phyloP scores from a whole-genome alignment of 208 protist species.

The Leishmania aethiopica region DNA sequence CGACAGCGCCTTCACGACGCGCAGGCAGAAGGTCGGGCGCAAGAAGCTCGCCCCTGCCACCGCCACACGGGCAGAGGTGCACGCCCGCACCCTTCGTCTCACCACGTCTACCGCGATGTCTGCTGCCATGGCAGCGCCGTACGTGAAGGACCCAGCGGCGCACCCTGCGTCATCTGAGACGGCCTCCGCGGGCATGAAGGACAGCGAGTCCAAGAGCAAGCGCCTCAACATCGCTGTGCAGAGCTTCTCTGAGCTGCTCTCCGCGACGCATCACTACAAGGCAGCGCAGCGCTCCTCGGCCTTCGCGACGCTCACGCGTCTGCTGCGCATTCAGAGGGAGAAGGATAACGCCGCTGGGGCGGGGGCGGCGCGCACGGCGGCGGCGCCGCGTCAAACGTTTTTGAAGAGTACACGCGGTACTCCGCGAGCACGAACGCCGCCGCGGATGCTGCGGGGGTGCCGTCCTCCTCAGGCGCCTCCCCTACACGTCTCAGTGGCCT shows the following conservation, averaged over 20 bases:
- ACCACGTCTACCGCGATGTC: conserved; percentile 50
- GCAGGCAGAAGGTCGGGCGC: conserved; percentile 79
- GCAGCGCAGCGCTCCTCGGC: conserved; percentile 51
- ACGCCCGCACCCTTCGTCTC: conserved; percentile 75
- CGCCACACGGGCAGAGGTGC: conserved; percentile 79
- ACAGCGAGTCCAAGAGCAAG: conserved; percentile 8
- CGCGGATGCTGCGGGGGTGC: not conserved
- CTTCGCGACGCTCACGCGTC: conserved; percentile 53
- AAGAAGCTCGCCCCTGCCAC: conserved; percentile 86
- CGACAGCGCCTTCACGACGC: conserved; percentile 78
- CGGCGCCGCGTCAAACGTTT: conserved; percentile 1
- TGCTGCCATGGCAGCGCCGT: conserved; percentile 16
- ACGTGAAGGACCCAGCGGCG: conserved; percentile 5
- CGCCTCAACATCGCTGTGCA: conserved; percentile 20
- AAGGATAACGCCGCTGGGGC: conserved; percentile 14
- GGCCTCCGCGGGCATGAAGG: conserved; percentile 5
- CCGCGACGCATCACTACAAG: conserved; percentile 68
- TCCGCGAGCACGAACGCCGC: not conserved
- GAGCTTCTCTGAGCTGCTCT: conserved; percentile 59
- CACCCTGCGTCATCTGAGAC: conserved; percentile 21
- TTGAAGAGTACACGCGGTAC: conserved; percentile 31
- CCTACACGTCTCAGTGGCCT: conserved; percentile 16
- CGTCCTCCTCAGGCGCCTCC: not conserved
- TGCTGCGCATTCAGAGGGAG: conserved; percentile 33
- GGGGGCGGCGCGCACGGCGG: not conserved